A percentile compares a stretch with the other conserved stretches of the same genome.
phyloP scores from a whole-genome alignment of 345 rosid genomes.

The Sisymbrium altissimum region DNA sequence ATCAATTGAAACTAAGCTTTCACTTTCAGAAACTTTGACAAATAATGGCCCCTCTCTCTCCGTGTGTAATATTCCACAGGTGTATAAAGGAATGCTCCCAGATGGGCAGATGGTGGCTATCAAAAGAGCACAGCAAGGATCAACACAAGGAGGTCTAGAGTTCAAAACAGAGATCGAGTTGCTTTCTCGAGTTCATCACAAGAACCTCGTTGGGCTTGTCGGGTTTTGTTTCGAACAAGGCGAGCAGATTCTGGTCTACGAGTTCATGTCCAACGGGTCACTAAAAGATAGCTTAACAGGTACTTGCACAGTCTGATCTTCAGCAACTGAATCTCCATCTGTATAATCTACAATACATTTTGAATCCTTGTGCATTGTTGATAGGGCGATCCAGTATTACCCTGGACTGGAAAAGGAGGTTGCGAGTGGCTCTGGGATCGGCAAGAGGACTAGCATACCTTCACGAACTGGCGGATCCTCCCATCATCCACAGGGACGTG shows the following conservation, averaged over 20 bases:
- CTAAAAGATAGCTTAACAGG: constrained; percentile 80
- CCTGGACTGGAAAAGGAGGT: constrained; percentile 89
- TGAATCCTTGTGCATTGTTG: background rate
- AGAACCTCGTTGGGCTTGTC: constrained; percentile 81
- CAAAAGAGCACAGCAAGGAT: constrained; percentile 89
- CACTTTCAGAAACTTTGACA: background rate
- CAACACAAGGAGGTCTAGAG: constrained; percentile 89
- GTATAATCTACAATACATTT: background rate
- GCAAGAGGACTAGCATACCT: constrained; percentile 94
- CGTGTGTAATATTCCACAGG: constrained; percentile 38
- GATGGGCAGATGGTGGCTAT: constrained; percentile 77
- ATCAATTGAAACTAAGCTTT: background rate
- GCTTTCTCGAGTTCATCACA: constrained; percentile 94
- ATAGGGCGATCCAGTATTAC: constrained; percentile 62
- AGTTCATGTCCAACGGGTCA: constrained; percentile 82
- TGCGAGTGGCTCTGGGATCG: constrained; percentile 82
- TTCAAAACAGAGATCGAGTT: constrained; percentile 96
- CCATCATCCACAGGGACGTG: constrained; percentile 91
- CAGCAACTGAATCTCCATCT: background rate
- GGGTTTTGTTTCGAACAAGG: constrained; percentile 93
- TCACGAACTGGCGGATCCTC: constrained; percentile 94
- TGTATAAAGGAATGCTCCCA: constrained; percentile 76
- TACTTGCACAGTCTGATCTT: constrained; percentile 19
- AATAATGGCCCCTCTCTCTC: background rate
- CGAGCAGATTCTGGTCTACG: constrained; percentile 89